These are phyloP conservation scores for Sicyos baderoa DNA, from an alignment of 306 rosid genomes.

Conservation along the genomic window DNA sequence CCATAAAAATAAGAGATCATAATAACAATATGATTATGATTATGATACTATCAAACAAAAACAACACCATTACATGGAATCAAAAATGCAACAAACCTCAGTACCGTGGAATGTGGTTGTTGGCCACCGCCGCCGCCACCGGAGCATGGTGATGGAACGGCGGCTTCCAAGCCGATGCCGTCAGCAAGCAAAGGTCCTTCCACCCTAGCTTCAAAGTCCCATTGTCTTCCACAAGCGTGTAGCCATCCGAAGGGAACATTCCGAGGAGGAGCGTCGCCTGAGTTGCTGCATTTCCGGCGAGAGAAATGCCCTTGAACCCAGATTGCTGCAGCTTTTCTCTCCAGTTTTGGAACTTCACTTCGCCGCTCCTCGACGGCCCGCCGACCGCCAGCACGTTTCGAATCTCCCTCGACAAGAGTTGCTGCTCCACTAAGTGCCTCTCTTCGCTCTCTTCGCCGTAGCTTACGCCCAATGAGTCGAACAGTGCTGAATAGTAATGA, in stretches of 20 bases:
- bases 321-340: slow-evolving; percentile 81
- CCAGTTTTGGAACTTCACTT: slow-evolving; percentile 83
- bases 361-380: slow-evolving; percentile 85
- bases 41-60: not conserved
- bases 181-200: slow-evolving; percentile 95
- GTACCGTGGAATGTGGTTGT: slow-evolving; percentile 14
- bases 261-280: slow-evolving; percentile 84
- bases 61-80: not conserved
- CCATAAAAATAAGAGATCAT: not conserved
- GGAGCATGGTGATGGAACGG: slow-evolving; percentile 27
- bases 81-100: not conserved
- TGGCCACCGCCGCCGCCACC: not conserved
- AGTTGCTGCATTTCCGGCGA: slow-evolving; percentile 93
- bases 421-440: slow-evolving; percentile 94
- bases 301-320: slow-evolving; percentile 74
- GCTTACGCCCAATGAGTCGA: slow-evolving; percentile 87
- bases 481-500: slow-evolving; percentile 92
- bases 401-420: slow-evolving; percentile 76
- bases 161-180: slow-evolving; percentile 98
- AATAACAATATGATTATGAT: not conserved
- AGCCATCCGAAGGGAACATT: slow-evolving; percentile 94
- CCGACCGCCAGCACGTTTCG: slow-evolving; percentile 82
- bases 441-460: slow-evolving; percentile 95
- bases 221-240: slow-evolving; percentile 89
- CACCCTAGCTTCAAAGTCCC: slow-evolving; percentile 94